Base-by-base conservation (phyloP, 305 asterid genomes). In the Plantago coronopus region DNA sequence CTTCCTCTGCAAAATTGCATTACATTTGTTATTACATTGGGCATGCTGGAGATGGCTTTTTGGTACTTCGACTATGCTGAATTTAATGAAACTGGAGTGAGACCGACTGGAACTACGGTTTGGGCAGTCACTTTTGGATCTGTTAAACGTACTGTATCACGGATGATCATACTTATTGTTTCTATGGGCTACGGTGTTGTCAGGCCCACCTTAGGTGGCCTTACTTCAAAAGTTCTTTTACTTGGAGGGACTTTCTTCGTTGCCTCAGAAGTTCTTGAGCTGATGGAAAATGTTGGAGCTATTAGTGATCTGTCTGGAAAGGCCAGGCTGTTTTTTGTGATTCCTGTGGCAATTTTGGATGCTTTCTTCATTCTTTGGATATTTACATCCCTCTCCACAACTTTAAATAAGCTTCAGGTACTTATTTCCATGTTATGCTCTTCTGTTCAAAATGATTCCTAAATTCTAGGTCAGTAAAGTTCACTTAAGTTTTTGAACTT, bases 161-260 rank as follows among this genome's bases (percentile, higher is more conserved):
- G 95, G 37, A 57, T 87, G 65, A 70, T 93, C 63, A 77, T 93
- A 68, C 81, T 93, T 68, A 83, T 80, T 53, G 99, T 93, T 59
- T 78, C 99, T 43, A 93, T 93, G 99, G 99, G 99, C 47, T 89
- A 83, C 57, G 99, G 99, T 75, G 97, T 93, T 58, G 97, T 93
- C 58, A 79, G 96, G 64, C 97, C 95, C 19, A 89, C 97, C 55
- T 75, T 93, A 70, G 97, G 97, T 64, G 97, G 99, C 68, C 89
- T 93, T 54, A 85, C 94, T 13, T 87, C 88, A 27, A 89, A 83
- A 76, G 96, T 93, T 64, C 70, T 89, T 65, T 69, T 83, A 78
- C 93, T 93, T 61, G 96, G 99, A 38, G 94, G 84, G 60, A 89
- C 95, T 21, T 93, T 89, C 78, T 87, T 93, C 66, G 64, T 83